Conservation (phyloP, 1,139 yeast species). For the Candida dubliniensis region DNA sequence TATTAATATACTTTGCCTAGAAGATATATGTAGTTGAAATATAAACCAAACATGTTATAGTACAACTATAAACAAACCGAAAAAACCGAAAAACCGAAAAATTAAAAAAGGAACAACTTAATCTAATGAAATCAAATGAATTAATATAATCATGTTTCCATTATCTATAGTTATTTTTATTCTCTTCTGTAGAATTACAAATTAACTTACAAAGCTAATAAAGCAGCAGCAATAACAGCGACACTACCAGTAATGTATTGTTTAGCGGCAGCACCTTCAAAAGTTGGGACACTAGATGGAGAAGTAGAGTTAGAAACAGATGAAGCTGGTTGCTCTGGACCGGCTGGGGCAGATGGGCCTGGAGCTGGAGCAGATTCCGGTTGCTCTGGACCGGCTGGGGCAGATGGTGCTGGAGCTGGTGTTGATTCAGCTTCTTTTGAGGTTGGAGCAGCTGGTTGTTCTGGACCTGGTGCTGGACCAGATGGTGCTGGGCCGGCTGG, state of each 20-base stretch:
- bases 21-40: no score
- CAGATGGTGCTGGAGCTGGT: constrained; percentile 9
- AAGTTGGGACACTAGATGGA: constrained; percentile 37
- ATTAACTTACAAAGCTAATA: constrained; percentile 47
- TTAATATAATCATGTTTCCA: not conserved
- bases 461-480: constrained; percentile 1
- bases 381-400: constrained; percentile 9
- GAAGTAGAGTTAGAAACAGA: constrained; percentile 24
- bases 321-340: constrained; percentile 12
- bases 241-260: constrained; percentile 48
- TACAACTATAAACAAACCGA: no score
- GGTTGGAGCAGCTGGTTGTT: constrained; percentile 1
- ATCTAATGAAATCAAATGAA: not conserved
- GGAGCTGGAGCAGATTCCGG: constrained; percentile 42
- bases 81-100: no score
- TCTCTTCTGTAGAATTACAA: constrained; percentile 29
- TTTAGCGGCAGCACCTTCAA: constrained; percentile 38
- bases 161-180: not conserved
- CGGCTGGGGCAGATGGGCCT: constrained; percentile 10
- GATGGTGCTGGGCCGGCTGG: not conserved
- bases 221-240: constrained; percentile 54
- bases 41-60: no score
- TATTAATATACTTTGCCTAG: no score
- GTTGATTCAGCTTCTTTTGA: constrained; percentile 23
- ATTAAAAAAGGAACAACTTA: not conserved